These are phyloP conservation scores for Hemisphaericaspora lyxosophila DNA, from an alignment of 1,139 yeast genomes.

Conservation along the genomic window DNA sequence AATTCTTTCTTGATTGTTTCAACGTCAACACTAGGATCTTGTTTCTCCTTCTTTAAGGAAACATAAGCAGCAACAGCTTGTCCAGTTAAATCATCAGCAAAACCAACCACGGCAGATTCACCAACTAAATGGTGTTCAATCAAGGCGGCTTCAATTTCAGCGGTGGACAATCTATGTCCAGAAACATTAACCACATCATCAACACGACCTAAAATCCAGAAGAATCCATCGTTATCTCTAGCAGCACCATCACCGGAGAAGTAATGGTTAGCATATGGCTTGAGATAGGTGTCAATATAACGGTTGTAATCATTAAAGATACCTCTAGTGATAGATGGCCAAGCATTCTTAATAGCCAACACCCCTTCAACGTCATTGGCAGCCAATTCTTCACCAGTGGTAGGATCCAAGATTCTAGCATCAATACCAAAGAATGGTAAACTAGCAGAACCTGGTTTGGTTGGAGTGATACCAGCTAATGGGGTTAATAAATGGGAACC, in stretches of 20 bases:
- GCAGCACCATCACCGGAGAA: constrained; percentile 86
- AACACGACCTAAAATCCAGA: constrained; percentile 79
- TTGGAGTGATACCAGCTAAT: constrained; percentile 69
- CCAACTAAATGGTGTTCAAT: constrained; percentile 70
- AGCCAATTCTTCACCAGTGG: constrained; percentile 62
- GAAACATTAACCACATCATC: constrained; percentile 83
- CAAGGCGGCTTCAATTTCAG: constrained; percentile 79
- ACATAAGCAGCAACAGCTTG: constrained; percentile 84
- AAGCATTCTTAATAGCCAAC: constrained; percentile 63
- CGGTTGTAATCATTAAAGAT: constrained; percentile 70
- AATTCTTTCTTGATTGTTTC: constrained; percentile 67
- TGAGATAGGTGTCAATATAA: constrained; percentile 68
- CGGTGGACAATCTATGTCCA: constrained; percentile 78
- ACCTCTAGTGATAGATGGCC: constrained; percentile 82
- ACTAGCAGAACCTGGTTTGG: constrained; percentile 79
- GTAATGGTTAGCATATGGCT: constrained; percentile 67
- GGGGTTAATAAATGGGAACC: constrained; percentile 76
- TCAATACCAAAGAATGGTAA: constrained; percentile 76
- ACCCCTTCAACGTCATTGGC: constrained; percentile 74
- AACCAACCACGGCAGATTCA: constrained; percentile 80
- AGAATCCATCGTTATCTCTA: constrained; percentile 72
- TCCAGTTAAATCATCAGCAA: constrained; percentile 78
- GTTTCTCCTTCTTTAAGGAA: constrained; percentile 51
- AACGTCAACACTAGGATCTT: constrained; percentile 42
- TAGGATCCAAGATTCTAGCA: constrained; percentile 69